A percentile compares a stretch with the other conserved stretches of the same genome.
Evolutionary conservation across 495 filamentous ascomycete genomes (phyloP).

Genomic region (Rusavskia elegans): DNA sequence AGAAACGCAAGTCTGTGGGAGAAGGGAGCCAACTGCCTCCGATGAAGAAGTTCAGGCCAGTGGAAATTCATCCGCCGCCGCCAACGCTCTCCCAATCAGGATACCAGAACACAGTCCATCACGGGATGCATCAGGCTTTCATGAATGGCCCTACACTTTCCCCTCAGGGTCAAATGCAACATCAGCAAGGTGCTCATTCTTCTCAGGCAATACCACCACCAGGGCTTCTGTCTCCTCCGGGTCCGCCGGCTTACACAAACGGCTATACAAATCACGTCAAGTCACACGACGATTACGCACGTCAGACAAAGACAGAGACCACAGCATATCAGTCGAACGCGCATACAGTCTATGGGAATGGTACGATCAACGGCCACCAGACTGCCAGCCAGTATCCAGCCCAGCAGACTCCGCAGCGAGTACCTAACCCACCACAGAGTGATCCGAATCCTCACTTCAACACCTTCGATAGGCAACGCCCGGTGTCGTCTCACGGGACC

Average conservation of each 20-base stretch:
- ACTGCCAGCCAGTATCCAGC: conserved; percentile 14
- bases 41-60: conserved; percentile 18
- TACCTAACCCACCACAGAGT: conserved; percentile 19
- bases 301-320: neutral
- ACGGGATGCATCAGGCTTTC: conserved; percentile 16
- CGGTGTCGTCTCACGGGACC: conserved; percentile 30
- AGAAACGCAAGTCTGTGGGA: conserved; percentile 16
- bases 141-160: conserved; percentile 19
- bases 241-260: conserved; percentile 6
- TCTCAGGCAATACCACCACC: conserved; percentile 2
- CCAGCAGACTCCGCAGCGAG: conserved; percentile 18
- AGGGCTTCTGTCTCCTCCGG: conserved; percentile 5
- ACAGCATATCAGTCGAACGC: conserved; percentile 1
- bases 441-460: conserved; percentile 13
- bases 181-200: conserved; percentile 8
- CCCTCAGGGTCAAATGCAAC: conserved; percentile 22
- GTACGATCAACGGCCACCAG: conserved; percentile 13
- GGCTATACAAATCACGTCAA: conserved; percentile 7
- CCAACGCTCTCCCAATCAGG: conserved; percentile 12
- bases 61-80: conserved; percentile 9
- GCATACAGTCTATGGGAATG: conserved; percentile 18
- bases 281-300: neutral
- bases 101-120: conserved; percentile 11
- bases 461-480: conserved; percentile 23
- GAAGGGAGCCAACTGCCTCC: conserved; percentile 16